Evolutionary conservation across 2,329 filamentous ascomycete species (phyloP).

Genomic region (Coleophoma eucalyptorum): DNA sequence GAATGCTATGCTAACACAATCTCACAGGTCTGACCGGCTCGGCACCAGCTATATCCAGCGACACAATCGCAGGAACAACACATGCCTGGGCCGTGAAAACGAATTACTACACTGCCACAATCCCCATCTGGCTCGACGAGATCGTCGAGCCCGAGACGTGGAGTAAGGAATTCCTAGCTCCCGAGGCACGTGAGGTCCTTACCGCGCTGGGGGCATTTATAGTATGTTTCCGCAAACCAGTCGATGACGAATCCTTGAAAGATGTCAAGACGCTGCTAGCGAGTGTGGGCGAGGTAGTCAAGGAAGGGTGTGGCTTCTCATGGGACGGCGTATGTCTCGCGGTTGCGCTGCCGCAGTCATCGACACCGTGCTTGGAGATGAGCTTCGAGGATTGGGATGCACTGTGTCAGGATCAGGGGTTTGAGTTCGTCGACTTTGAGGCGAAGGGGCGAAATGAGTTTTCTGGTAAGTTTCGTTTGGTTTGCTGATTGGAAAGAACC

Average conservation of each 20-base stretch:
- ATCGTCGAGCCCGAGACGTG: conserved; percentile 39
- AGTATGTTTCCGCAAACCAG: conserved; percentile 44
- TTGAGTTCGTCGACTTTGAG: conserved; percentile 60
- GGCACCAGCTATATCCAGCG: conserved; percentile 29
- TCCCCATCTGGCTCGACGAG: conserved; percentile 67
- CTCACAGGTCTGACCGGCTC: conserved; percentile 49
- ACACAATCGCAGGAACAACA: conserved; percentile 49
- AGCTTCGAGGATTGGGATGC: conserved; percentile 56
- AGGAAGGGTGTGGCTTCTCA: conserved; percentile 51
- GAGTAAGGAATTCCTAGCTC: conserved; percentile 53
- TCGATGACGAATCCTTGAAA: conserved; percentile 14
- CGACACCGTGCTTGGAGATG: conserved; percentile 30
- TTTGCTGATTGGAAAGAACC: not conserved
- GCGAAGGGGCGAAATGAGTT: conserved; percentile 49
- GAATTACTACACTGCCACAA: conserved; percentile 54
- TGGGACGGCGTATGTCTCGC: conserved; percentile 64
- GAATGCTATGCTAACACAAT: conserved; percentile 6
- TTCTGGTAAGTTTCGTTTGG: conserved; percentile 42
- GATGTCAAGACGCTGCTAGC: conserved; percentile 38
- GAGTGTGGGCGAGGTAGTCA: conserved; percentile 51
- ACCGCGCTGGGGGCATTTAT: conserved; percentile 57
- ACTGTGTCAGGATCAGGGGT: conserved; percentile 47
- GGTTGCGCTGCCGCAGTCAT: conserved; percentile 42
- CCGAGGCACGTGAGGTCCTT: conserved; percentile 61
- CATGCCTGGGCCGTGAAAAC: conserved; percentile 53